These are phyloP conservation scores for Zoysia japonica DNA, from an alignment of 176 grass and related monocot genomes.

Conservation along the genomic window DNA sequence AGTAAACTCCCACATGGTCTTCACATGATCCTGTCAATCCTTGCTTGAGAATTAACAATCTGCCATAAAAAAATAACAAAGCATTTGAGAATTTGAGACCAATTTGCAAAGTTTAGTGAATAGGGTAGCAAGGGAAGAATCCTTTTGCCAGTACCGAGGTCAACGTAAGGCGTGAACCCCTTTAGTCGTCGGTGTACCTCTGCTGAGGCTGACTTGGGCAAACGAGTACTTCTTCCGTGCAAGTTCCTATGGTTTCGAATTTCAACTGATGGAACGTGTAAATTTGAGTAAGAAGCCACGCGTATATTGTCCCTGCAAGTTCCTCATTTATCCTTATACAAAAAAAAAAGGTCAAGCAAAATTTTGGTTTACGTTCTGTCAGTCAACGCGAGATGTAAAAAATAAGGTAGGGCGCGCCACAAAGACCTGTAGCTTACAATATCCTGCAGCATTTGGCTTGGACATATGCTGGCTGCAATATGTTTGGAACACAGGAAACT, in stretches of 20 bases:
- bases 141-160: constrained; percentile 45
- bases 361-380: too few relatives aligned
- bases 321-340: too few relatives aligned
- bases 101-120: constrained; percentile 12
- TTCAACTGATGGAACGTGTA: neutral
- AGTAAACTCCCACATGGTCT: constrained; percentile 17
- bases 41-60: neutral
- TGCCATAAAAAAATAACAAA: neutral
- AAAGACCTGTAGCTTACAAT: too few relatives aligned
- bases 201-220: neutral
- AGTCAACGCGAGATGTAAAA: too few relatives aligned
- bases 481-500: too few relatives aligned
- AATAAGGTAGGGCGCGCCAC: too few relatives aligned
- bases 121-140: neutral
- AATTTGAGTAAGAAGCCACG: too few relatives aligned
- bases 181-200: neutral
- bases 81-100: neutral
- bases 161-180: constrained; percentile 1
- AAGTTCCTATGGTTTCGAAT: neutral
- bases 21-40: constrained; percentile 15
- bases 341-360: too few relatives aligned
- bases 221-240: too few relatives aligned
- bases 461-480: too few relatives aligned
- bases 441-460: too few relatives aligned
- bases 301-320: too few relatives aligned